Evolutionary conservation across 108 stramenopile genomes (phyloP), one percentile per base, ranked within the genome.

Genomic region (Pseudonitzschia delicatissima): DNA sequence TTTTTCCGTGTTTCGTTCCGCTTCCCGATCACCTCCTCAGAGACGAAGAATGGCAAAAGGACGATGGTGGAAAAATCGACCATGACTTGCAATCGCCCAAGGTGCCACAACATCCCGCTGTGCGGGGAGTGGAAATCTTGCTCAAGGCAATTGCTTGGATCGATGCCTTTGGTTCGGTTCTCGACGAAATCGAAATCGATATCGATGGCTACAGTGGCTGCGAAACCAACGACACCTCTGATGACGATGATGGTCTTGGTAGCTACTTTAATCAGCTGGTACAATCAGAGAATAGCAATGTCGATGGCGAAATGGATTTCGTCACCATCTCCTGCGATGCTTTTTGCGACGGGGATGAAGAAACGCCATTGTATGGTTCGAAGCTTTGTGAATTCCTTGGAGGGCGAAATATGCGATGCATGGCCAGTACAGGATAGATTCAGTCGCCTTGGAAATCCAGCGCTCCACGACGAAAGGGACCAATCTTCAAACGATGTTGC

Each of bases 371-470:
- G 35, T 2, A 53, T 87, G 49, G 72, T 79, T 6, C 36, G 66
- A 44, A 45, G 67, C 17, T 21, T 83, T 3, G 3, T 80, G 11
- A 57, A 65, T 0, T 86, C 87, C 4, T 52, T 88, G 0, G 58
- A 75, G 17, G 76, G 73, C 4, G 87, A 88, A 62, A 78, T 86
- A 18, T 69, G 77, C 6, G 77, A 85, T 13, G 45, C 47, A 9
- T 88, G 84, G 84, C 77, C 87, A 13, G 26, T 68, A 36, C 26
- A 64, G 12, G 87, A 88, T 67, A 82, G 87, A 33, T 36, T 73
- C 2, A 57, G 68, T 23, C 55, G 74, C 36, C 34, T 78, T 1
- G 12, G 58, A n/a, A 55, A 20, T 48, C 77, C 35, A 65, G 61
- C 17, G 69, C 64, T 71, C 44, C 66, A 79, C 71, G 12, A 58